A percentile compares a stretch with the other conserved stretches of the same genome.
Conservation (phyloP, 1,139 yeast species). For the Protomyces inouyei region DNA sequence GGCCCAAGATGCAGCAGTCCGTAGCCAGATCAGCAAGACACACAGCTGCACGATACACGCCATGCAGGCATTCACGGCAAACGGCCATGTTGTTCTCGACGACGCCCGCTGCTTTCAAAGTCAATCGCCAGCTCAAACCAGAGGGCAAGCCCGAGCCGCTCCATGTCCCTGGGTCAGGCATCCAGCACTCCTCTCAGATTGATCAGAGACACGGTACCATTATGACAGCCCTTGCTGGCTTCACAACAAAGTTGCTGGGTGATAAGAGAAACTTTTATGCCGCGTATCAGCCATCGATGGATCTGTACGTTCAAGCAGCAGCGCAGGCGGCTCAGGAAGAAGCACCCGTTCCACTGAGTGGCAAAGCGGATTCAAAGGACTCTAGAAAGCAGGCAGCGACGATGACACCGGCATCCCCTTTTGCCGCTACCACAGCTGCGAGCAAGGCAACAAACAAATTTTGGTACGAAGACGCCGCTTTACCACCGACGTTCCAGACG, state of each 20-base stretch:
- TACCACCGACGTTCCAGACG: constrained; percentile 84
- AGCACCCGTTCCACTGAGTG: not conserved
- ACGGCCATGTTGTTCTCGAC: constrained; percentile 1
- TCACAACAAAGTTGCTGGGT: constrained; percentile 16
- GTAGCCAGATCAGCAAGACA: not conserved
- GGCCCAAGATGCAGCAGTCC: not conserved
- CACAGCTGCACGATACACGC: not conserved
- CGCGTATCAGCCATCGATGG: constrained; percentile 25
- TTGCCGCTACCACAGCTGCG: not conserved
- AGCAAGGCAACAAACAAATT: constrained; percentile 4
- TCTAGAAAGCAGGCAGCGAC: not conserved
- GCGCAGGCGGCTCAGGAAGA: constrained; percentile 25
- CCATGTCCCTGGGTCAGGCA: constrained; percentile 20
- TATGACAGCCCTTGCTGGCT: constrained; percentile 17
- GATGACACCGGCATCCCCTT: not conserved
- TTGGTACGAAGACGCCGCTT: constrained; percentile 38
- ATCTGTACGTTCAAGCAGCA: constrained; percentile 21
- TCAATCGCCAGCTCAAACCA: constrained; percentile 20
- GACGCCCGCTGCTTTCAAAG: constrained; percentile 2
- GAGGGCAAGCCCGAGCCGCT: constrained; percentile 22
- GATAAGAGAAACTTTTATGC: constrained; percentile 9
- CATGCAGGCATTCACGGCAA: not conserved
- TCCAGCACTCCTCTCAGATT: constrained; percentile 22
- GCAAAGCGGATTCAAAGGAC: not conserved
- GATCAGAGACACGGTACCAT: constrained; percentile 11